These are phyloP conservation scores for Wilcoxina mikolae DNA, from an alignment of 495 filamentous ascomycete genomes.

Conservation along the genomic window DNA sequence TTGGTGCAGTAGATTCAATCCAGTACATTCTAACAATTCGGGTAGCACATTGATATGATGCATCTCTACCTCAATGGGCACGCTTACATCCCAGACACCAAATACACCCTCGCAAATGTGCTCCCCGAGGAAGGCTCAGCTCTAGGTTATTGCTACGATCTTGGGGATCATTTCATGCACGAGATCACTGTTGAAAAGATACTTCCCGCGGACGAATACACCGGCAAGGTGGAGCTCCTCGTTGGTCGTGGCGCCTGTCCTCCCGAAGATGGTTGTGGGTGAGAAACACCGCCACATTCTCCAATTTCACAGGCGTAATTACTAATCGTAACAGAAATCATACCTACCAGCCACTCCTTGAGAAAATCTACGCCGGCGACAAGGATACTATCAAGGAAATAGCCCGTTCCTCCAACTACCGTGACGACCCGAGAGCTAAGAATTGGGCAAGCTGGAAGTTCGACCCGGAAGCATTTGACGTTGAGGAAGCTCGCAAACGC, in stretches of 20 bases:
- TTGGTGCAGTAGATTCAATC: too few relatives aligned
- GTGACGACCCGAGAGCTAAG: neutral
- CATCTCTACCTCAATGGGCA: slow-evolving; percentile 8
- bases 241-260: slow-evolving; percentile 10
- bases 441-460: slow-evolving; percentile 1
- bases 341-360: neutral
- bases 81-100: slow-evolving; percentile 7
- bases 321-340: neutral
- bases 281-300: too few relatives aligned
- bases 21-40: neutral
- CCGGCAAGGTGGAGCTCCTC: slow-evolving; percentile 9
- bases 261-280: slow-evolving; percentile 9
- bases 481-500: slow-evolving; percentile 4
- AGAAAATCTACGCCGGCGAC: neutral
- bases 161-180: slow-evolving; percentile 12
- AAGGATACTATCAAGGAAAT: neutral
- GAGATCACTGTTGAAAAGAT: slow-evolving; percentile 14
- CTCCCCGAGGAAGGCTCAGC: slow-evolving; percentile 1
- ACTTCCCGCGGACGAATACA: slow-evolving; percentile 5
- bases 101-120: slow-evolving; percentile 13
- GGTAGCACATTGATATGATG: slow-evolving; percentile 11
- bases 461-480: slow-evolving; percentile 9
- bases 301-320: too few relatives aligned
- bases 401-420: slow-evolving; percentile 7
- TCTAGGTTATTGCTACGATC: slow-evolving; percentile 12